phyloP scores from a whole-genome alignment of 352 stramenopile species.

The Globisporangium uncinulatum region DNA sequence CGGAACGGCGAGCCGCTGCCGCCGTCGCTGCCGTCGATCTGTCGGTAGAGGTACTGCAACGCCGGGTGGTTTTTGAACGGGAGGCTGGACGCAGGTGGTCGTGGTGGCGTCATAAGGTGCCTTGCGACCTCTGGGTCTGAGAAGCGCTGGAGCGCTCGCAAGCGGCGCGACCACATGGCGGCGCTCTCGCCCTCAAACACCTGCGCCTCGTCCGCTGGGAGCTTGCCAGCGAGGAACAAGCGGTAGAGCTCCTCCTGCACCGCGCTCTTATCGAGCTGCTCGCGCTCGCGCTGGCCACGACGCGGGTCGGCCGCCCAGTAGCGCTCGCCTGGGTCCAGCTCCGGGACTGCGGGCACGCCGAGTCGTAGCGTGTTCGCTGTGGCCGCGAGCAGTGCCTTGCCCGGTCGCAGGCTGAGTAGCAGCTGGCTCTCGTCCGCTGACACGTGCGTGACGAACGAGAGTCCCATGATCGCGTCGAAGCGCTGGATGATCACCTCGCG shows the following conservation, averaged over 20 bases:
- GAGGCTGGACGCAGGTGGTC: conserved; percentile 21
- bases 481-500: conserved; percentile 61
- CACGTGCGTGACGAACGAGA: conserved; percentile 28
- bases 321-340: conserved; percentile 35
- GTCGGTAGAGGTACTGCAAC: conserved; percentile 62
- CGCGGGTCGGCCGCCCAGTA: conserved; percentile 29
- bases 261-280: conserved; percentile 28
- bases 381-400: conserved; percentile 28
- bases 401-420: conserved; percentile 50
- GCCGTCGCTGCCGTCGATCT: conserved; percentile 38
- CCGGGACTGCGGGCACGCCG: conserved; percentile 35
- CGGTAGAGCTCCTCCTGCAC: conserved; percentile 66
- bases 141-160: conserved; percentile 45
- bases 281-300: conserved; percentile 17
- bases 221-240: conserved; percentile 62
- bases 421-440: conserved; percentile 22
- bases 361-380: conserved; percentile 41
- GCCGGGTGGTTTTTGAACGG: conserved; percentile 42
- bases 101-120: conserved; percentile 13
- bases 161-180: conserved; percentile 60
- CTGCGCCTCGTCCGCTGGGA: conserved; percentile 51
- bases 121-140: conserved; percentile 12
- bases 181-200: conserved; percentile 35
- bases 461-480: conserved; percentile 40
- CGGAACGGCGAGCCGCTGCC: conserved; percentile 50